phyloP scores from a whole-genome alignment of 345 rosid genomes.

The Eucalyptus shirleyi region DNA sequence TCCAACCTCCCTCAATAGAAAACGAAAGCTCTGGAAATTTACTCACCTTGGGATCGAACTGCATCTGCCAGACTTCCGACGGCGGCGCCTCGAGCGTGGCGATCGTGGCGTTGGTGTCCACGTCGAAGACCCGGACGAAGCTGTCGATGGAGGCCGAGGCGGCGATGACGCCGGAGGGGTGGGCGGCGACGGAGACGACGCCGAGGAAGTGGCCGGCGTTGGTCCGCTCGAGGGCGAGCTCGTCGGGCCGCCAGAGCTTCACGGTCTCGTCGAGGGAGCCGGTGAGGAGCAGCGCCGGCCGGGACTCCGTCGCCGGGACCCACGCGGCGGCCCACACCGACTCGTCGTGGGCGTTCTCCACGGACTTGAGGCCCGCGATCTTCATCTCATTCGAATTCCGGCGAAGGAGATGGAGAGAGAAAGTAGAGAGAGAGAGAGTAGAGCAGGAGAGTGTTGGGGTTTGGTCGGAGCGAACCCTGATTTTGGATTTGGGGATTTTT shows the following conservation, averaged over 20 bases:
- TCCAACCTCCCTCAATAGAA: not conserved
- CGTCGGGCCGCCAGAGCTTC: constrained; percentile 76
- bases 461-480: not conserved
- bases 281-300: constrained; percentile 63
- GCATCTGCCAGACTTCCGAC: constrained; percentile 97
- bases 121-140: constrained; percentile 90
- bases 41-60: constrained; percentile 78
- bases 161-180: constrained; percentile 88
- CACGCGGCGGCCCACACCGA: constrained; percentile 93
- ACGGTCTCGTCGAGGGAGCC: constrained; percentile 96
- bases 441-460: not conserved
- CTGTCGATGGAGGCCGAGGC: constrained; percentile 96
- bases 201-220: constrained; percentile 92
- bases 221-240: constrained; percentile 61
- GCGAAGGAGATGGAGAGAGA: not conserved
- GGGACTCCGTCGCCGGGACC: constrained; percentile 66
- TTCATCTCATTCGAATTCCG: constrained; percentile 32
- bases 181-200: constrained; percentile 91
- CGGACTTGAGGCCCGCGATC: constrained; percentile 73
- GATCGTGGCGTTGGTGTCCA: constrained; percentile 80
- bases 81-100: constrained; percentile 95
- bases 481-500: not conserved
- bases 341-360: constrained; percentile 80
- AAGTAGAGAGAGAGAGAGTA: not conserved
- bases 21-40: not conserved